These are phyloP conservation scores for Vitis hybrid DNA, from an alignment of 177 flowering plant species.

Conservation along the genomic window DNA sequence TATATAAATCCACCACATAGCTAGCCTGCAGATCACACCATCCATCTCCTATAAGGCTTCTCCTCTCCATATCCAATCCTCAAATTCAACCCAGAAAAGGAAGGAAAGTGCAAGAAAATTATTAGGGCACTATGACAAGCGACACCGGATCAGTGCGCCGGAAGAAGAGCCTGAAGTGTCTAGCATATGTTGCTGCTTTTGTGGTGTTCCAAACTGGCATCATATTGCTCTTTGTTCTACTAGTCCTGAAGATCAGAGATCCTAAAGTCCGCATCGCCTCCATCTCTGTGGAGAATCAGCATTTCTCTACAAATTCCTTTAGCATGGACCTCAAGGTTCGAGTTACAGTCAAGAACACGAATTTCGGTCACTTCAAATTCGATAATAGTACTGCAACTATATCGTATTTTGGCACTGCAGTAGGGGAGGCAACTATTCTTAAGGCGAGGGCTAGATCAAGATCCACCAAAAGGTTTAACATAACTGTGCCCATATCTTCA, in stretches of 20 bases:
- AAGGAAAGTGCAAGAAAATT: no score
- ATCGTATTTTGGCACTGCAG: constrained; percentile 11
- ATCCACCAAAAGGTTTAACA: constrained; percentile 8
- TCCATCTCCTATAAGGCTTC: no score
- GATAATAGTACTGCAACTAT: constrained; percentile 3
- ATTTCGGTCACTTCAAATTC: constrained; percentile 23
- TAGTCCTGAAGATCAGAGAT: background rate
- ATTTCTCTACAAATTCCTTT: constrained; percentile 11
- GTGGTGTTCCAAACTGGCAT: constrained; percentile 1
- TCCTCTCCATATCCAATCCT: no score
- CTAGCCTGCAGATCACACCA: no score
- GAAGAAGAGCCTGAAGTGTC: constrained; percentile 3
- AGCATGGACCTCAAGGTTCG: constrained; percentile 7
- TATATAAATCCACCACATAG: no score
- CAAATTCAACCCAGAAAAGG: no score
- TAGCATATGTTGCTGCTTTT: background rate
- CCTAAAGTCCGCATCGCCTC: constrained; percentile 7
- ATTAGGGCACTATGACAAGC: background rate
- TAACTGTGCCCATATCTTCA: constrained; percentile 6
- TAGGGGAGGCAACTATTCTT: constrained; percentile 7
- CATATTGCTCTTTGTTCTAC: constrained; percentile 8
- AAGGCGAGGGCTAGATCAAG: constrained; percentile 4
- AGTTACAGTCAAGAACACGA: constrained; percentile 18
- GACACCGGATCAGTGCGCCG: background rate
- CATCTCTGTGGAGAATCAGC: background rate